Evolutionary conservation across 1,284 basidiomycete genomes (phyloP).

Genomic region (Rhodotorula sp.): DNA sequence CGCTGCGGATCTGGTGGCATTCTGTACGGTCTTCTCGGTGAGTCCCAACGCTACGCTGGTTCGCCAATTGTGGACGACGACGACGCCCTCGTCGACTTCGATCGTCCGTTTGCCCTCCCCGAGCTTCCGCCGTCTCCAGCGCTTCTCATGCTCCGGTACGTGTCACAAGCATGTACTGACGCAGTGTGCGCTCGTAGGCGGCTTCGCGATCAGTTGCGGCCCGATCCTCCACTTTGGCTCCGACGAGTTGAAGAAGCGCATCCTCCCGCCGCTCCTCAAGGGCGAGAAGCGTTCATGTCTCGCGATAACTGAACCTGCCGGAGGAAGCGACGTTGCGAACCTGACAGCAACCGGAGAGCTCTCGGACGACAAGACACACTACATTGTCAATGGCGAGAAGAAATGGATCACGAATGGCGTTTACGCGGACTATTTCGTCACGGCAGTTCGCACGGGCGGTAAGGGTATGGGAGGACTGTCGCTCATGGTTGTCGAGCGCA

Average conservation of each 20-base stretch:
- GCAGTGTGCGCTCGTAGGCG: constrained; percentile 26
- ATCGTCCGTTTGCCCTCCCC: too few relatives aligned
- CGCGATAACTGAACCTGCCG: constrained; percentile 47
- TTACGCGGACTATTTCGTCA: constrained; percentile 46
- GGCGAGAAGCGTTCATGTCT: constrained; percentile 52
- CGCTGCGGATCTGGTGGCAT: constrained; percentile 37
- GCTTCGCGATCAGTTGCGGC: constrained; percentile 49
- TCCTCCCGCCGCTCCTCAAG: constrained; percentile 50
- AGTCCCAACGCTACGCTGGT: too few relatives aligned
- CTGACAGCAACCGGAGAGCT: constrained; percentile 45
- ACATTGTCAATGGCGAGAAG: constrained; percentile 51
- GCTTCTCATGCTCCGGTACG: too few relatives aligned
- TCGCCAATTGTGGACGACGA: too few relatives aligned
- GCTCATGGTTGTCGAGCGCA: constrained; percentile 47
- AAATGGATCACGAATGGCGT: constrained; percentile 48
- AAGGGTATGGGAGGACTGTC: constrained; percentile 50
- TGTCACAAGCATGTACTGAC: too few relatives aligned
- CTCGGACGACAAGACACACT: constrained; percentile 47
- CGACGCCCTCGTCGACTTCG: too few relatives aligned
- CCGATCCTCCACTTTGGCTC: constrained; percentile 50
- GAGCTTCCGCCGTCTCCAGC: too few relatives aligned
- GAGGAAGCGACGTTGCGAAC: constrained; percentile 50
- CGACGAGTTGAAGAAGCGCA: constrained; percentile 49
- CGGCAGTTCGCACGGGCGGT: constrained; percentile 49
- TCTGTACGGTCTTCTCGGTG: constrained; percentile 46